Evolutionary conservation across 352 stramenopile species (phyloP), one percentile per base, ranked within the genome.

Genomic region (Thraustochytrium sp.): DNA sequence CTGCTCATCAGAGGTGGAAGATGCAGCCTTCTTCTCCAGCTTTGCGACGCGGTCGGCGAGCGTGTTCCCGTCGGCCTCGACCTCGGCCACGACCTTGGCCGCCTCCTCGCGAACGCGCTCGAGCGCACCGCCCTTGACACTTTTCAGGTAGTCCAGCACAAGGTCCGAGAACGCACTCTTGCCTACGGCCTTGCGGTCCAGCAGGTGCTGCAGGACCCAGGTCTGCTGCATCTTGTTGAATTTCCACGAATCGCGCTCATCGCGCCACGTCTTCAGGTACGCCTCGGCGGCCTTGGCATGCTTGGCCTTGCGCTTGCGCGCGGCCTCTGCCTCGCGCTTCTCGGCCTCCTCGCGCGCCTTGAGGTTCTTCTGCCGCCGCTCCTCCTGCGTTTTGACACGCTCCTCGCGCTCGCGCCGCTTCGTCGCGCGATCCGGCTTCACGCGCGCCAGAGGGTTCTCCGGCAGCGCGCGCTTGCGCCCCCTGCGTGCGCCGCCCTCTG

Each of bases 171-270:
- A 80, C 3, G 46, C 13, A 0, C 44, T 37, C 53, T 80, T 80
- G 29, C 31, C 26, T 8, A 80, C 46, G 11, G 31, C 31, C 49
- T 80, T 80, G 48, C 68, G 48, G 51, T 80, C 68, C 26, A 80
- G 53, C 34, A 64, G 0, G 46, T 80, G 18, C 46, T 61, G 23
- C n/a, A 80, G 26, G 34, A 80, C 26, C 68, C 68, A 80, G 26
- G 29, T 63, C 31, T 80, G 48, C 29, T 65, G 48, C 68, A 38
- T 23, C 68, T 80, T 80, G 37, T 13, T 37, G 68, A 80, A 80
- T 26, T 80, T 80, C 68, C 68, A 80, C 13, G 44, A 11, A 2
- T 44, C 68, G 4, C 40, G 31, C 44, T 80, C 18, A 16, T 80
- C 49, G 13, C 21, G 13, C 68, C 68, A 80, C 29, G 23, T 16